A percentile compares a stretch with the other conserved stretches of the same genome.
These are phyloP conservation scores for Xerocomellus amylosporus DNA, from an alignment of 768 basidiomycete species.

Conservation along the genomic window DNA sequence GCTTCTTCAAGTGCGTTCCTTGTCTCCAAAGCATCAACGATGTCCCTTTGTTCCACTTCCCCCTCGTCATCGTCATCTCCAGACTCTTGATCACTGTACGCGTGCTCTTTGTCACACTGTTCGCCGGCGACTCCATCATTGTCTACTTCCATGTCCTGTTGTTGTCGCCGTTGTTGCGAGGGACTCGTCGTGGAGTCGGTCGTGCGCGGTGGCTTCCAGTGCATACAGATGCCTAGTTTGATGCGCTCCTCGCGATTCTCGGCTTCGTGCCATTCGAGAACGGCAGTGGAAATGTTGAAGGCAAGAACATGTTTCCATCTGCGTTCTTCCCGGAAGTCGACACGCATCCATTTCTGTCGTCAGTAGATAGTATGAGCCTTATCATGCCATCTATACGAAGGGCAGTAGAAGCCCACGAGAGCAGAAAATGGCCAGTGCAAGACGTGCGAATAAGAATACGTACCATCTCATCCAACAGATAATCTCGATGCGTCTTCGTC, in stretches of 20 bases:
- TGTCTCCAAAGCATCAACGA: conserved; percentile 61
- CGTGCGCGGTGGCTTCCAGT: conserved; percentile 54
- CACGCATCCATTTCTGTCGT: conserved; percentile 90
- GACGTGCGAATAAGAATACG: conserved; percentile 22
- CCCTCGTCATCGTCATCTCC: conserved; percentile 60
- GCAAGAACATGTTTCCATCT: conserved; percentile 89
- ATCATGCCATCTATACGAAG: background rate
- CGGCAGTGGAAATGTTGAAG: conserved; percentile 74
- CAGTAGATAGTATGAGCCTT: conserved; percentile 12
- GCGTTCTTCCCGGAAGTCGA: conserved; percentile 92
- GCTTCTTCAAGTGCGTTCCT: conserved; percentile 55
- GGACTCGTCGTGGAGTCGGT: conserved; percentile 19
- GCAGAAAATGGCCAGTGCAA: background rate
- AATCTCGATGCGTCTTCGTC: conserved; percentile 90
- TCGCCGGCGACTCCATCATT: conserved; percentile 15
- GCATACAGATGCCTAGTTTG: conserved; percentile 61
- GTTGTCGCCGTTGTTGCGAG: conserved; percentile 32
- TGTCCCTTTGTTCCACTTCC: conserved; percentile 50
- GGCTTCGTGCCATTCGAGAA: conserved; percentile 85
- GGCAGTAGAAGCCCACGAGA: background rate
- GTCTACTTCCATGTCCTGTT: conserved; percentile 34
- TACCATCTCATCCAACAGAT: conserved; percentile 95
- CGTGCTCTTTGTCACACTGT: conserved; percentile 22
- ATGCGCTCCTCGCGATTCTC: conserved; percentile 62
- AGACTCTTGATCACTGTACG: conserved; percentile 39